A percentile compares a stretch with the other conserved stretches of the same genome.
These are phyloP conservation scores for Parvularia atlantis DNA, from an alignment of 78 protist species.

Conservation along the genomic window DNA sequence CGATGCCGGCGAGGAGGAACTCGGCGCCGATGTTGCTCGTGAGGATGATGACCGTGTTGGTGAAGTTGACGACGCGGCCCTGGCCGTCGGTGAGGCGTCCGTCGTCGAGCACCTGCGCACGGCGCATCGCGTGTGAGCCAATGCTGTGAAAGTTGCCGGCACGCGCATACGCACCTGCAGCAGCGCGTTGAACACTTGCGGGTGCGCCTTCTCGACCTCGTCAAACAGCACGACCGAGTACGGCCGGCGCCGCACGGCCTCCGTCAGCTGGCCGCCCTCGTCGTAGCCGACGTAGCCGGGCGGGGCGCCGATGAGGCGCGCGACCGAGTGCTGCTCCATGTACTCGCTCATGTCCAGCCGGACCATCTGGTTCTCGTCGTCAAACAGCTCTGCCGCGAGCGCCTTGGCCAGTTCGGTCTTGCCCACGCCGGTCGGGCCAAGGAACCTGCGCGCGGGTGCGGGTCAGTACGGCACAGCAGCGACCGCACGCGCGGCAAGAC, in stretches of 20 bases:
- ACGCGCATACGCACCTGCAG: no score
- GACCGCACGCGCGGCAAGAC: background rate
- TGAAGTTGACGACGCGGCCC: conserved; percentile 90
- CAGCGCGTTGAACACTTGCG: conserved; percentile 76
- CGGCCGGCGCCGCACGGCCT: conserved; percentile 92
- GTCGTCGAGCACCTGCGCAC: conserved; percentile 97
- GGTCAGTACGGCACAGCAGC: no score
- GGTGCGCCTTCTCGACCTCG: conserved; percentile 93
- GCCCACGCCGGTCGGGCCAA: conserved; percentile 78
- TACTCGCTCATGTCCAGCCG: conserved; percentile 97
- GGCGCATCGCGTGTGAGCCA: conserved; percentile 2
- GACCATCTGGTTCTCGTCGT: conserved; percentile 79
- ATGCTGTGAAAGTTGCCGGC: background rate
- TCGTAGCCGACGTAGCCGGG: conserved; percentile 98
- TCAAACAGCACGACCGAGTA: conserved; percentile 94
- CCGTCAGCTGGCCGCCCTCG: conserved; percentile 98
- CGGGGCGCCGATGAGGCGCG: conserved; percentile 96
- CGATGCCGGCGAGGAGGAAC: conserved; percentile 17
- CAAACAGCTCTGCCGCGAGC: conserved; percentile 78
- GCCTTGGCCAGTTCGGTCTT: conserved; percentile 97
- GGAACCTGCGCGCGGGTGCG: conserved; percentile 8
- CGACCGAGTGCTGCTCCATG: conserved; percentile 85
- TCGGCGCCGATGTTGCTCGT: conserved; percentile 87
- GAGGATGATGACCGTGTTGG: conserved; percentile 78
- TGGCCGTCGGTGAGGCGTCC: conserved; percentile 94